These are phyloP conservation scores for Phytophthora lateralis DNA, from an alignment of 352 stramenopile genomes.

Conservation along the genomic window DNA sequence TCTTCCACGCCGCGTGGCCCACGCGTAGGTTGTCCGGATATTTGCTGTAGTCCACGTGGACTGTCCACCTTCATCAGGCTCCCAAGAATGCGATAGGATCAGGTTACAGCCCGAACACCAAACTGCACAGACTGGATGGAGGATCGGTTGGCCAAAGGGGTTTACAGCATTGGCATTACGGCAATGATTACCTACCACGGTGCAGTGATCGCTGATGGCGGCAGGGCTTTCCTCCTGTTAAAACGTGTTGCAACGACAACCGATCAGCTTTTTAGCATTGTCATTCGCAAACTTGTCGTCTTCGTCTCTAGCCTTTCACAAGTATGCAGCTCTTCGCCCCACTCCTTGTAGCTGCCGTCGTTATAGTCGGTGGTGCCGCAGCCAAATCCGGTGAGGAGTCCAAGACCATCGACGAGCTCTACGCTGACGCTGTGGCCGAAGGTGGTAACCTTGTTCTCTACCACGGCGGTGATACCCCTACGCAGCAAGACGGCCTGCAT, in stretches of 20 bases:
- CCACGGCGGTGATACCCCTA: slow-evolving; percentile 36
- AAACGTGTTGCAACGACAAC: neutral
- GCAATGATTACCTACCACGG: neutral
- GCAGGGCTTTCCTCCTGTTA: neutral
- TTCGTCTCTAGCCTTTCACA: slow-evolving; percentile 2
- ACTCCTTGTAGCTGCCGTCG: slow-evolving; percentile 1
- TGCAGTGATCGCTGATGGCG: neutral
- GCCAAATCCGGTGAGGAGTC: slow-evolving; percentile 34
- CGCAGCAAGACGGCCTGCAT: slow-evolving; percentile 24
- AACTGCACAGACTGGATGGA: neutral
- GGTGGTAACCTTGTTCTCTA: slow-evolving; percentile 53
- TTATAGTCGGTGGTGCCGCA: slow-evolving; percentile 3
- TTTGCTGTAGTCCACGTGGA: neutral
- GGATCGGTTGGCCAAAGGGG: neutral
- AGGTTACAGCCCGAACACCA: neutral
- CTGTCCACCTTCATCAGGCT: neutral
- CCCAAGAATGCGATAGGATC: neutral
- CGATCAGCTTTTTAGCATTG: neutral
- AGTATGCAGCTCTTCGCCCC: slow-evolving; percentile 18
- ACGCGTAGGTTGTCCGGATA: neutral
- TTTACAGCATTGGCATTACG: neutral
- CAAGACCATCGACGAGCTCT: slow-evolving; percentile 48
- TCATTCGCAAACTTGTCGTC: slow-evolving; percentile 14
- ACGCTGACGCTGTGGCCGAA: slow-evolving; percentile 47
- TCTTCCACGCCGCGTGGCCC: too few species aligned